Conservation (phyloP, 2,329 filamentous ascomycete species). For the Tricladium varicosporioides region DNA sequence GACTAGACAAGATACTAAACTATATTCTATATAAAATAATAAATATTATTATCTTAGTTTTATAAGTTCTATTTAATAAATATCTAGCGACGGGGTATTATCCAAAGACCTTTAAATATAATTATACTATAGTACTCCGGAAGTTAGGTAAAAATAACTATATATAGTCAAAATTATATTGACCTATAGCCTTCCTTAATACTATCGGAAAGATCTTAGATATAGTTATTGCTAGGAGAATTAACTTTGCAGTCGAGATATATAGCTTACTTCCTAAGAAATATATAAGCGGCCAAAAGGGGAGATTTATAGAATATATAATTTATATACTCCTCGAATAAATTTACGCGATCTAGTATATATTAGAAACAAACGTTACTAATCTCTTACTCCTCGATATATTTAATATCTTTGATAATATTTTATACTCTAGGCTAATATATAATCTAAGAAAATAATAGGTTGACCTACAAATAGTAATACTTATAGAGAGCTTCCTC, state of each 20-base stretch:
- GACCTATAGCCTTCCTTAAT: constrained; percentile 15
- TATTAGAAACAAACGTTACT: constrained; percentile 6
- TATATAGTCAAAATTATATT: constrained; percentile 10
- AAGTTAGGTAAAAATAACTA: not conserved
- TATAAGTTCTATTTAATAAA: not conserved
- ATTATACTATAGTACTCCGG: not conserved
- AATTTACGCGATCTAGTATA: constrained; percentile 26
- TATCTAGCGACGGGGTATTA: not conserved
- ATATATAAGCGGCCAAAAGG: constrained; percentile 15
- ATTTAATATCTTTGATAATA: constrained; percentile 20
- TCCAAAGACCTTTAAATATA: not conserved
- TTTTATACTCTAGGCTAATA: constrained; percentile 13
- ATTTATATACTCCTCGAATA: constrained; percentile 29
- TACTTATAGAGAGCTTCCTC: constrained; percentile 19
- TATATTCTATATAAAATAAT: not conserved
- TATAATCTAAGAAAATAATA: constrained; percentile 16
- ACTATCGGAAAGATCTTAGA: constrained; percentile 12
- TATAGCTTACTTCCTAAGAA: constrained; percentile 6
- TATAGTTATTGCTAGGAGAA: constrained; percentile 8
- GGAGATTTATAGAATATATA: constrained; percentile 27
- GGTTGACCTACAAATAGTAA: constrained; percentile 2
- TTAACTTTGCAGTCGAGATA: constrained; percentile 2
- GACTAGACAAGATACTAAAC: not conserved
- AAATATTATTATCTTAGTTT: not conserved
- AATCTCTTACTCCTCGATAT: constrained; percentile 18